Percentiles rank a stretch among this genome's conserved stretches.
phyloP scores from a whole-genome alignment of 352 stramenopile species.

The Thalassiosira ordinaria region DNA sequence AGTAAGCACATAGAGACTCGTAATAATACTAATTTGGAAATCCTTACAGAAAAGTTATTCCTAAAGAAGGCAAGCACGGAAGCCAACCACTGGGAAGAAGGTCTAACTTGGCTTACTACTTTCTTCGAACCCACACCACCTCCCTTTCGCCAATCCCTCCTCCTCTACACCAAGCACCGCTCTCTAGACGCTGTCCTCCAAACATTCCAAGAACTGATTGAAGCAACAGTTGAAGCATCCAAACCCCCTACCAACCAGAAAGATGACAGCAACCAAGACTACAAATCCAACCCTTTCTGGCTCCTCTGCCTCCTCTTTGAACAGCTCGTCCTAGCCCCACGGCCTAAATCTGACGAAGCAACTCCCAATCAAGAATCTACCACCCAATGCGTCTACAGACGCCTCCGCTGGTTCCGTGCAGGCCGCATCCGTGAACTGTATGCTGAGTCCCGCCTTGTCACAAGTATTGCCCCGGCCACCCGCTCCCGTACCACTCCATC shows the following conservation, averaged over 20 bases:
- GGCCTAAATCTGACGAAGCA: not conserved
- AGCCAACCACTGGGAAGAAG: not conserved
- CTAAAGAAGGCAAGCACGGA: not conserved
- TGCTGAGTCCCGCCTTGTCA: conserved; percentile 5
- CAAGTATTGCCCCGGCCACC: not conserved
- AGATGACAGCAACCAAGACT: not conserved
- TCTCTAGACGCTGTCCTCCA: not conserved
- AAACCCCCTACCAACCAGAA: not conserved
- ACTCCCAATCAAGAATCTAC: not conserved
- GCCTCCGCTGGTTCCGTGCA: not conserved
- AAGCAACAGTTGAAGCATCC: not conserved
- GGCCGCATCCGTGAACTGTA: conserved; percentile 8
- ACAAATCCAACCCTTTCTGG: conserved; percentile 1
- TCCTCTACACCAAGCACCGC: not conserved
- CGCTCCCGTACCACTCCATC: not conserved
- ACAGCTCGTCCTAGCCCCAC: conserved; percentile 9
- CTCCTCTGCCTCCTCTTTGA: conserved; percentile 10
- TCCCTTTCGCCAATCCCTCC: conserved; percentile 16
- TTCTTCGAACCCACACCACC: not conserved
- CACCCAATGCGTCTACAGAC: conserved; percentile 14
- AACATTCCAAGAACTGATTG: not conserved
- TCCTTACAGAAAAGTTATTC: not conserved
- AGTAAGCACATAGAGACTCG: not conserved
- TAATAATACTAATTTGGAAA: not conserved
- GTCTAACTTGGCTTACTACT: not conserved